Evolutionary conservation across 2,329 filamentous ascomycete species (phyloP), one percentile per base, ranked within the genome.

Genomic region (Cladophialophora psammophila): DNA sequence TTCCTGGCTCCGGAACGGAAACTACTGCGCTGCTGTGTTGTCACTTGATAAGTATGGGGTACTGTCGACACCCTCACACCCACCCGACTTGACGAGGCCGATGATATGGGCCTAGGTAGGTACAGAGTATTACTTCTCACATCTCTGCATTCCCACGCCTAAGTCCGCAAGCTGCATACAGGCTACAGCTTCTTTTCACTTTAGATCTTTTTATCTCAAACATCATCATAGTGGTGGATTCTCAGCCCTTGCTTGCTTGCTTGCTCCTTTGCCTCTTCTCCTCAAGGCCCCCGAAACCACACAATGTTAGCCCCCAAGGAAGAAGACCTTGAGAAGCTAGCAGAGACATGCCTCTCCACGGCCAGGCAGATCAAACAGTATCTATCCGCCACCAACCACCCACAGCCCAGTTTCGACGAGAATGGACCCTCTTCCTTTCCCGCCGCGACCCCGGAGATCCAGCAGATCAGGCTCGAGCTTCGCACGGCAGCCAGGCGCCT

Each of bases 401-500:
- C 69, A 15, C 61, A 53, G 18, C 60, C 64, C 20, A 69, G 61
- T 2, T 71, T 71, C 45, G 69, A 69, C 56, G 56, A 69, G 61
- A 66, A 66, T 42, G 69, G 69, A 2, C 67, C 69, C 10, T 40
- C 61, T 13, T 65, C 54, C 40, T 71, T 71, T 48, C 66, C 66
- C 4, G 38, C 63, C 15, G 60, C 54, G 7, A 66, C 67, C 2
- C 58, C 62, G 3, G 66, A 72, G 18, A 67, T 72, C 34, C 63
- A 69, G 15, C 53, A 64, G 34, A 71, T 70, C 10, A 58, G 71
- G 13, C 64, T 71, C 56, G 67, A 69, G 40, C 65, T 75, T 9
- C 68, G 72, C 13, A 71, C 69, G 2, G 72, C 73, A 1, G 64
- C 73, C 5, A 63, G 69, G 53, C 65, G 73, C 50, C 61, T 73